Base-by-base conservation (phyloP, 192 early-diverging fungal genomes). In the Podila epicladia region DNA sequence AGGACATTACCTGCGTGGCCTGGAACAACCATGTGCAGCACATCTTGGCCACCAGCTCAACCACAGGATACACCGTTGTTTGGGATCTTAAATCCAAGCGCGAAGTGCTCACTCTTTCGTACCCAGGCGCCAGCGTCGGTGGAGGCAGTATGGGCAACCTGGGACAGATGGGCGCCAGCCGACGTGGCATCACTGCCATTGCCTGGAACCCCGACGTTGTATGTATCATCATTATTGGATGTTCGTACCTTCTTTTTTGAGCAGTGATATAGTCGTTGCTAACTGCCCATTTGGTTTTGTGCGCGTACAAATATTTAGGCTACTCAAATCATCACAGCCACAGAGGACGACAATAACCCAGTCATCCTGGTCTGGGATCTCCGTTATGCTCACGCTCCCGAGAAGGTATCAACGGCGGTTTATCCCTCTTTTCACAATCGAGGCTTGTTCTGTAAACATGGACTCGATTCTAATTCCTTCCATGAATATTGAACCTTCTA, bases 1-100 rank as follows among this genome's bases (percentile, higher is more conserved):
- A 98, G 32, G 95, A 95, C 62, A 90, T 99, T 31, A 98, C 96
- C 0, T 86, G 89, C 20, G 82, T 99, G 37, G 85, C 94, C 26
- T 99, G 97, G 97, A 99, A 99, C 83, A 89, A 91, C 65, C 92
- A 96, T 69, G 94, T 95, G 37, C 88, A 92, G 64, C 94, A 97
- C 68, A 99, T 99, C 75, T 86, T 99, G 67, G 98, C 95, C 12
- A 94, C 94, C 7, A 94, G 94, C 11, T 94, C 92, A 50, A 94
- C 93, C 65, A 96, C 96, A 62, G 97, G 98, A 51, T 88, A 94
- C 70, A 95, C 96, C 24, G 97, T 97, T 32, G 92, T 99, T 11
- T 99, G 97, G 97, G 98, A 99, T 89, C 86, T 99, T 68, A 88
- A 94, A 57, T 91, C 92, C 57, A 87, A 93, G 55, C 91, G 93